A percentile compares a stretch with the other conserved stretches of the same genome.
phyloP scores from a whole-genome alignment of 306 rosid genomes.

The Quercus cerris region DNA sequence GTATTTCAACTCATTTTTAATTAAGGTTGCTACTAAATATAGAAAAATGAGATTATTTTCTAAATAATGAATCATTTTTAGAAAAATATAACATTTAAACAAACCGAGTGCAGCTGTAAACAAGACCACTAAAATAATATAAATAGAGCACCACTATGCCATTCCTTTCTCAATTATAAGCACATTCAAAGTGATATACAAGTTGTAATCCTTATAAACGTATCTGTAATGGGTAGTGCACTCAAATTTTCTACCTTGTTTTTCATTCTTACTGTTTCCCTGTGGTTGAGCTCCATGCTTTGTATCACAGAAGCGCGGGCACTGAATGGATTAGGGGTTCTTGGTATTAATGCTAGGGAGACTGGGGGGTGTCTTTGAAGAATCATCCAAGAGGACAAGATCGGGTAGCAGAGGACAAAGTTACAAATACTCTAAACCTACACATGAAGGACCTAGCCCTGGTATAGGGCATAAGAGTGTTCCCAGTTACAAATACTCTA shows the following conservation, averaged over 20 bases:
- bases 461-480: not conserved
- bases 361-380: not conserved
- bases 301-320: conserved; percentile 24
- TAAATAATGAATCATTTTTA: too few relatives aligned
- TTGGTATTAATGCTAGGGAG: not conserved
- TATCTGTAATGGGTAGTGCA: conserved; percentile 24
- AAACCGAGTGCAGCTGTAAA: not conserved
- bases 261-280: conserved; percentile 16
- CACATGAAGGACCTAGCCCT: not conserved
- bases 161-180: conserved; percentile 4
- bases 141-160: conserved; percentile 20
- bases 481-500: not conserved
- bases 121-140: conserved; percentile 12
- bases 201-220: not conserved
- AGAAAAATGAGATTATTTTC: too few relatives aligned
- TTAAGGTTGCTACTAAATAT: too few relatives aligned
- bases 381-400: conserved; percentile 10
- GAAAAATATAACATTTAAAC: too few relatives aligned
- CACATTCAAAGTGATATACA: not conserved
- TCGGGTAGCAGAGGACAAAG: conserved; percentile 3
- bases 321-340: conserved; percentile 16
- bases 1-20: too few relatives aligned
- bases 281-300: conserved; percentile 3
- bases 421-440: not conserved
- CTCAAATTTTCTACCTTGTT: conserved; percentile 16